phyloP scores from a whole-genome alignment of 2,329 filamentous ascomycete genomes.

The Phaeosphaeria sp. region DNA sequence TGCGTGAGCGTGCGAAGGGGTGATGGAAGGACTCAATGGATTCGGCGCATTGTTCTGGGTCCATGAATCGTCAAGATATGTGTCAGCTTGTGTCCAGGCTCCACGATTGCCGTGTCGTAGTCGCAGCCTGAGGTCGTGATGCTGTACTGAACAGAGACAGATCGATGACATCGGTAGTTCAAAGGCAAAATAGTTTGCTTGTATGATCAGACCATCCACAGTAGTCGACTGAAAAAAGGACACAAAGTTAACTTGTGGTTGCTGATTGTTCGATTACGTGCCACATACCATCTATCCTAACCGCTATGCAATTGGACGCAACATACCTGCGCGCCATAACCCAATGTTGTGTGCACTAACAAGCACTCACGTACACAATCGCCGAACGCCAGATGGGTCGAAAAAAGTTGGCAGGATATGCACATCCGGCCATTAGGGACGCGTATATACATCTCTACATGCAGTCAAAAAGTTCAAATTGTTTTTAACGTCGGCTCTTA shows the following conservation, averaged over 20 bases:
- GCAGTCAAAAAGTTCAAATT: neutral
- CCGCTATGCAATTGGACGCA: conserved; percentile 5
- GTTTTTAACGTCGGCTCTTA: conserved; percentile 33
- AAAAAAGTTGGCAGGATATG: neutral
- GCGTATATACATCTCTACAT: conserved; percentile 7
- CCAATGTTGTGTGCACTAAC: neutral
- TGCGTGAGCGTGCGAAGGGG: neutral
- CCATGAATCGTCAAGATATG: too few relatives aligned
- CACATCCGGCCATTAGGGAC: neutral
- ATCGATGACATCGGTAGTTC: too few relatives aligned
- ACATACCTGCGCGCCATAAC: neutral
- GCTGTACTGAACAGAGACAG: too few relatives aligned
- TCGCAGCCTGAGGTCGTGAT: too few relatives aligned
- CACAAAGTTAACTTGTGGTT: too few relatives aligned
- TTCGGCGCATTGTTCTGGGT: too few relatives aligned
- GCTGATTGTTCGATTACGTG: neutral
- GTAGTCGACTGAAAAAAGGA: too few relatives aligned
- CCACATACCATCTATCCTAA: conserved; percentile 1
- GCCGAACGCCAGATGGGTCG: conserved; percentile 6
- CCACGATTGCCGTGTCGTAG: too few relatives aligned
- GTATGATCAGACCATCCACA: too few relatives aligned
- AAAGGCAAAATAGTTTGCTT: too few relatives aligned
- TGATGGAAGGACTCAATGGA: neutral
- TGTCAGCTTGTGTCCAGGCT: too few relatives aligned
- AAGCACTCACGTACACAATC: neutral